phyloP scores from a whole-genome alignment of 2,329 filamentous ascomycete species.

The Chalaropsis ovoidea region DNA sequence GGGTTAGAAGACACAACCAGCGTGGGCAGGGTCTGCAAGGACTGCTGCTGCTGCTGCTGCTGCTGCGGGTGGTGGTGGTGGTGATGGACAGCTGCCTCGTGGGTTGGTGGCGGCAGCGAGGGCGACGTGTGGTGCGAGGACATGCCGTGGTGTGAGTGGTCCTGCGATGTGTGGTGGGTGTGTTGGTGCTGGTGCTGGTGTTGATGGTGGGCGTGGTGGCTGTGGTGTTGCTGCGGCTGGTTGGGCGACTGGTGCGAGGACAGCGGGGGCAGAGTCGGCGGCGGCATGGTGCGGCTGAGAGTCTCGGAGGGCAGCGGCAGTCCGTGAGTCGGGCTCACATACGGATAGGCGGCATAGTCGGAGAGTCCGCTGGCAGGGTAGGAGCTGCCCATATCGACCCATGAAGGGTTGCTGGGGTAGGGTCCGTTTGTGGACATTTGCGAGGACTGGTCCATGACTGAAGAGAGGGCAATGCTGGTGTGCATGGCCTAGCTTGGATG shows the following conservation, averaged over 20 bases:
- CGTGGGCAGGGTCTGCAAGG: slow-evolving; percentile 50
- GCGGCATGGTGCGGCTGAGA: slow-evolving; percentile 42
- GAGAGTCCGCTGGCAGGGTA: slow-evolving; percentile 7
- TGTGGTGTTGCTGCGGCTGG: slow-evolving; percentile 28
- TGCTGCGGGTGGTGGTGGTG: neutral
- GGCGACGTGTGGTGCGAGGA: neutral
- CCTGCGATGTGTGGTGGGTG: neutral
- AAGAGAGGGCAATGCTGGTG: neutral
- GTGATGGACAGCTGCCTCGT: slow-evolving; percentile 31
- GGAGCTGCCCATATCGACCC: slow-evolving; percentile 11
- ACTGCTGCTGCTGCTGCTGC: slow-evolving; percentile 35
- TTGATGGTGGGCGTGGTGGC: slow-evolving; percentile 32
- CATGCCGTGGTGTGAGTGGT: too few relatives aligned
- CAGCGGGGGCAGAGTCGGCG: slow-evolving; percentile 34
- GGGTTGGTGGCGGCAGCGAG: slow-evolving; percentile 13
- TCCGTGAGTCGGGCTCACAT: slow-evolving; percentile 9
- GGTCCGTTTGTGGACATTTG: slow-evolving; percentile 19
- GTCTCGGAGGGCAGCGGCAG: slow-evolving; percentile 40
- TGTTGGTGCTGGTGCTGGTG: slow-evolving; percentile 37
- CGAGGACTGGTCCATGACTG: neutral
- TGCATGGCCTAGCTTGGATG: neutral
- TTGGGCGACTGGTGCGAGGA: slow-evolving; percentile 32
- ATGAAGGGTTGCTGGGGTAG: slow-evolving; percentile 12
- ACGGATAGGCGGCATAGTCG: slow-evolving; percentile 17
- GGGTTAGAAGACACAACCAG: slow-evolving; percentile 52